Base-by-base conservation (phyloP, 257 asterid genomes). In the Lycium barbarum region DNA sequence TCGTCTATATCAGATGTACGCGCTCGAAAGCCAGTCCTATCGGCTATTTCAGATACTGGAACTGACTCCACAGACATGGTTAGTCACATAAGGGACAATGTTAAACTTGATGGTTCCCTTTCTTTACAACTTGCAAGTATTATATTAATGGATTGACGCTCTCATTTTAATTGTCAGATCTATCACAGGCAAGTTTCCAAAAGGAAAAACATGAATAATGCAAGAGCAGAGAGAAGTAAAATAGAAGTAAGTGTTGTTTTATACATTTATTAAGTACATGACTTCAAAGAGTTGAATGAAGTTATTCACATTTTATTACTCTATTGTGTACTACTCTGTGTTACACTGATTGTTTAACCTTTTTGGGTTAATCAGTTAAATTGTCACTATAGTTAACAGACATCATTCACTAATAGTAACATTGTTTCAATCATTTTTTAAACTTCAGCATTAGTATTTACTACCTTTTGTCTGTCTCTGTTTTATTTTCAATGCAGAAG, bases 1-100 rank as follows among this genome's bases (percentile, higher is more conserved):
- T 90, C 90, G 13, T 79, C 80, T 84, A 80, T 91, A 26, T 26
- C 26, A 94, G 91, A 89, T 82, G 71, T 89, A 2, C 57, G 85
- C 15, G 54, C 81, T 51, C 83, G 90, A 18, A 84, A 86, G 53
- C 83, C 89, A 13, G 88, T 83, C 81, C 40, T 84, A 54, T 85
- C 57, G 63, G 18, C 90, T 58, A 72, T 22, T 20, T 74, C 45
- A 74, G 5, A 7, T 49, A 20, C 3, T 51, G 86, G 59, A 12
- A 57, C 6, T n/a, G 59, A 88, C 38, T 33, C 35, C 20, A 85
- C 33, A 85, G 86, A 84, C 58, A 85, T 86, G 92, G 95, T 89
- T 53, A 74, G 62, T 74, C 9, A 74, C 45, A 13, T 13, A 49
- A 51, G 62, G 22, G 20, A 51, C 22, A 49, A 26, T 10, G 84